Evolutionary conservation across 208 protist genomes (phyloP).

Genomic region (Strigomonas culicis): DNA sequence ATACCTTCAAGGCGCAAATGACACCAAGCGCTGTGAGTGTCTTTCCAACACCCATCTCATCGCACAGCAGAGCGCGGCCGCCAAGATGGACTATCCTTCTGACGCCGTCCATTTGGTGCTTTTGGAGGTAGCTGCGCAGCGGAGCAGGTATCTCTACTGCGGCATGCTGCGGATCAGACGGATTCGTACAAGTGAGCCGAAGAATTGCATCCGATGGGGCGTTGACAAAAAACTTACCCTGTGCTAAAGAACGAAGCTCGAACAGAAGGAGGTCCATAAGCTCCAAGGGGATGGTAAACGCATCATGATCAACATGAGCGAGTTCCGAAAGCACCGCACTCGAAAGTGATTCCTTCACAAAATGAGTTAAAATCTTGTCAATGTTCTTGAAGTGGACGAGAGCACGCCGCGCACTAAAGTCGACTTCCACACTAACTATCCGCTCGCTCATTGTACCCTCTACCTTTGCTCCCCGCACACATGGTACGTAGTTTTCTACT

Average conservation of each 20-base stretch:
- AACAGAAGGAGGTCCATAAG: neutral
- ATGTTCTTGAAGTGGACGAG: no score
- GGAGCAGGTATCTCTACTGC: slow-evolving; percentile 13
- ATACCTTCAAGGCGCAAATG: slow-evolving; percentile 48
- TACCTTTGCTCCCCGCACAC: no score
- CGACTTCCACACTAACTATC: no score
- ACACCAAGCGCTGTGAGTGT: slow-evolving; percentile 69
- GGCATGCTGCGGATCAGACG: neutral
- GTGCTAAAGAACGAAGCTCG: neutral
- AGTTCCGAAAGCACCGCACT: no score
- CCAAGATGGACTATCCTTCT: slow-evolving; percentile 35
- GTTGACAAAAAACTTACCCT: neutral
- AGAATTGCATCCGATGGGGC: neutral
- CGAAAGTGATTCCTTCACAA: no score
- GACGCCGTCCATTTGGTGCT: slow-evolving; percentile 70
- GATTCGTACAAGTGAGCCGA: neutral
- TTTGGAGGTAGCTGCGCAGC: slow-evolving; percentile 23
- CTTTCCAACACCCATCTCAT: slow-evolving; percentile 89
- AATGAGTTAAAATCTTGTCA: no score
- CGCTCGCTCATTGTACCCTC: no score
- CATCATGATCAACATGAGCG: no score
- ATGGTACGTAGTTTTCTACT: no score
- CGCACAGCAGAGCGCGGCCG: slow-evolving; percentile 57
- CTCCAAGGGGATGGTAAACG: no score
- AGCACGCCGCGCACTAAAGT: no score